Evolutionary conservation across 768 basidiomycete genomes (phyloP).

Genomic region (Porpolomopsis calyptriformis): DNA sequence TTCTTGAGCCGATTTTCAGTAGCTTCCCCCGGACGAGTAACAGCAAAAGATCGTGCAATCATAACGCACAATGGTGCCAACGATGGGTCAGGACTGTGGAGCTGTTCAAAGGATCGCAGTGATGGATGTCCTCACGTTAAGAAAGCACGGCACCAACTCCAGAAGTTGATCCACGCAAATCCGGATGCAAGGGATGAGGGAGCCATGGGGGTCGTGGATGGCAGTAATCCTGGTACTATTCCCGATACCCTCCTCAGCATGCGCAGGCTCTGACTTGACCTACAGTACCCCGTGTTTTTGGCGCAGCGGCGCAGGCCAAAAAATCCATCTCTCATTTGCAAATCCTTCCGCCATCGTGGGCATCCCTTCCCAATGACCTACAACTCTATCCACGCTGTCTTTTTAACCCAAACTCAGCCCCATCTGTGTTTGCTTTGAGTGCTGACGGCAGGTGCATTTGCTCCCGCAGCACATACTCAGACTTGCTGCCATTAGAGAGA

Average conservation of each 20-base stretch:
- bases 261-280: neutral
- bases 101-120: constrained; percentile 3
- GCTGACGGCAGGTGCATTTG: neutral
- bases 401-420: neutral
- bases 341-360: constrained; percentile 5
- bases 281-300: neutral
- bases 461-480: neutral
- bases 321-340: constrained; percentile 4
- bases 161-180: constrained; percentile 2
- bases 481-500: neutral
- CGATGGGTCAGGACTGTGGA: constrained; percentile 3
- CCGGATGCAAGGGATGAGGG: too few species aligned
- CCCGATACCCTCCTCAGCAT: neutral
- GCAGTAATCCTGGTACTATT: neutral
- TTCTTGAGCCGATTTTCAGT: constrained; percentile 7
- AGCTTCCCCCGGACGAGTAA: neutral
- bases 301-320: neutral
- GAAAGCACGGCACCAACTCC: constrained; percentile 1
- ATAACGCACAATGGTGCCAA: constrained; percentile 1
- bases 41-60: neutral
- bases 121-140: constrained; percentile 3
- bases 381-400: neutral
- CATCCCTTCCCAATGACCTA: neutral
- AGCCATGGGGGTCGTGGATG: neutral
- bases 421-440: neutral